These are phyloP conservation scores for Penicillium malachiteum DNA, from an alignment of 495 filamentous ascomycete species.

Conservation along the genomic window DNA sequence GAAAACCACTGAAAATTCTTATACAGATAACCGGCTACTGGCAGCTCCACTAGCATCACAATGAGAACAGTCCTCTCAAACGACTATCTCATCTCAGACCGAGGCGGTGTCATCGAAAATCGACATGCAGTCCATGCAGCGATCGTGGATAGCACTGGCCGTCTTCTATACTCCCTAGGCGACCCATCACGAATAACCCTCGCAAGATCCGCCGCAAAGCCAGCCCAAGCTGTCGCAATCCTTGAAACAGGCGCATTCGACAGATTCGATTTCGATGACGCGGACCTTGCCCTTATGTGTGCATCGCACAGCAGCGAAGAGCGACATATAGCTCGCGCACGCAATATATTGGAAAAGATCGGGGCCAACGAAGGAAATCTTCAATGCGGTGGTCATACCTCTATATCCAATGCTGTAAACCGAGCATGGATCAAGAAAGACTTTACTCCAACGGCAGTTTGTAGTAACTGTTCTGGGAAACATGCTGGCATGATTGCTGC, in stretches of 20 bases:
- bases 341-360: conserved; percentile 31
- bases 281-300: conserved; percentile 43
- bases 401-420: conserved; percentile 29
- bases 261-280: conserved; percentile 33
- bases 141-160: conserved; percentile 30
- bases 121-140: conserved; percentile 38
- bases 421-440: conserved; percentile 38
- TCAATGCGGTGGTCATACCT: conserved; percentile 37
- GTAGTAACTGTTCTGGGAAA: conserved; percentile 44
- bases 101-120: conserved; percentile 36
- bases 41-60: background rate
- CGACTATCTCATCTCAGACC: conserved; percentile 27
- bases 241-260: conserved; percentile 32
- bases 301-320: conserved; percentile 48
- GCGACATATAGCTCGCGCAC: conserved; percentile 31
- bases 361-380: conserved; percentile 28
- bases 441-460: conserved; percentile 27
- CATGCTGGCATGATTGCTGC: conserved; percentile 43
- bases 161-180: conserved; percentile 34
- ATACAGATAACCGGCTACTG: too few species aligned
- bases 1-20: too few species aligned
- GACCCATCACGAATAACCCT: conserved; percentile 38
- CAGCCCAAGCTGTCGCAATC: conserved; percentile 38
- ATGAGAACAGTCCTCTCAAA: conserved; percentile 18
- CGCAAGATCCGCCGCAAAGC: conserved; percentile 43